These are phyloP conservation scores for Blastocystis sp. DNA, from an alignment of 352 stramenopile species.

Conservation along the genomic window DNA sequence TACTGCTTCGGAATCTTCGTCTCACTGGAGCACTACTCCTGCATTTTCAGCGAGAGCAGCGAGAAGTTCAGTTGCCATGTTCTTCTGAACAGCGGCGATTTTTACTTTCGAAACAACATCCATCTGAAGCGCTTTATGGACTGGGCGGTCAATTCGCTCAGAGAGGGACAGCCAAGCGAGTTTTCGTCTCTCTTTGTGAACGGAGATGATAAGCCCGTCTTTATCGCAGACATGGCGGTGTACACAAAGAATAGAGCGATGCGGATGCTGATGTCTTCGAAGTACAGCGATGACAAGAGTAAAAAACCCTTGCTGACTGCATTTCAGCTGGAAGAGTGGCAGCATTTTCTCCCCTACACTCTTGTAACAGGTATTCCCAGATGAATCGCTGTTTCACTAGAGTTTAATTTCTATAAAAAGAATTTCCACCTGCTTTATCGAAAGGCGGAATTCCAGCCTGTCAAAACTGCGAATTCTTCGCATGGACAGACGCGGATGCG, in stretches of 20 bases:
- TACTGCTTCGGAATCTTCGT: neutral
- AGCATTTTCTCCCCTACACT: constrained; percentile 29
- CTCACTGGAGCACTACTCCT: neutral
- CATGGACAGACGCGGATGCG: neutral
- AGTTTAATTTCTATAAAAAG: constrained; percentile 30
- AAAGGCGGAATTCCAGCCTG: neutral
- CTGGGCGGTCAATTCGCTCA: constrained; percentile 19
- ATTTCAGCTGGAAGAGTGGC: neutral
- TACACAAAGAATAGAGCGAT: constrained; percentile 58
- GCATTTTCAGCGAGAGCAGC: constrained; percentile 24
- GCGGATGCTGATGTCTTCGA: constrained; percentile 29
- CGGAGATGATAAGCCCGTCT: neutral
- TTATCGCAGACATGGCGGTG: constrained; percentile 43
- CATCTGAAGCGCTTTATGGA: constrained; percentile 29
- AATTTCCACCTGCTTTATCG: neutral
- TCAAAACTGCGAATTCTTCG: neutral
- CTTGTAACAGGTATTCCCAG: neutral
- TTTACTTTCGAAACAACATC: constrained; percentile 52
- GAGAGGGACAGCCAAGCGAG: neutral
- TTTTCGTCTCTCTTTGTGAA: constrained; percentile 48
- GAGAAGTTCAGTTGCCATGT: constrained; percentile 54
- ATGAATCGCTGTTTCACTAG: neutral
- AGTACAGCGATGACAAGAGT: constrained; percentile 22
- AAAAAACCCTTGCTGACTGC: constrained; percentile 36
- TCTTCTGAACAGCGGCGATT: neutral